phyloP scores from a whole-genome alignment of 176 grass and related monocot species.

The Lolium multiflorum region DNA sequence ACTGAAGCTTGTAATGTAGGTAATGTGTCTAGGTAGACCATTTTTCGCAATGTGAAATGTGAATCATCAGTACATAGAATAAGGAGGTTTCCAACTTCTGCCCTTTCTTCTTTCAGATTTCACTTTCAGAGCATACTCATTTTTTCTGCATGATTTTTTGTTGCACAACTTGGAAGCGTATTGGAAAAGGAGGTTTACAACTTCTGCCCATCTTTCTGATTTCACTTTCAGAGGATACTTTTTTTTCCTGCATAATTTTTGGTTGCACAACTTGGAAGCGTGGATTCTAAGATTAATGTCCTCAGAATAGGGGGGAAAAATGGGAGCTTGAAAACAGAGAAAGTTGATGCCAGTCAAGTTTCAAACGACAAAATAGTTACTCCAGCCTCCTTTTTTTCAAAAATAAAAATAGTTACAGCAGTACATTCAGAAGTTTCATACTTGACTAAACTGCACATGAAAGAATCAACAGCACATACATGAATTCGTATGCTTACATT shows the following conservation, averaged over 20 bases:
- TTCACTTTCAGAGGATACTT: too few species aligned
- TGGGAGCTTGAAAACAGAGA: not conserved
- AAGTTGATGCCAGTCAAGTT: not conserved
- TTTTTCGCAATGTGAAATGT: constrained; percentile 25
- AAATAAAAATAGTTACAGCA: not conserved
- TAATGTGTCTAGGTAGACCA: not conserved
- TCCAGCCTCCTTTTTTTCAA: not conserved
- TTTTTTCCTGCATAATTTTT: not conserved
- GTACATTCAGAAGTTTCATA: not conserved
- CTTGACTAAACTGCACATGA: constrained; percentile 4
- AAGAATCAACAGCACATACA: not conserved
- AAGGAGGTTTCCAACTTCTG: not conserved
- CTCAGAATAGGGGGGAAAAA: not conserved
- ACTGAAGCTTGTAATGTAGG: not conserved
- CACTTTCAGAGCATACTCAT: not conserved
- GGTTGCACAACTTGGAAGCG: not conserved
- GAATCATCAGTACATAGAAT: not conserved
- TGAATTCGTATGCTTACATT: constrained; percentile 22
- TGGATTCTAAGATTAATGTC: not conserved
- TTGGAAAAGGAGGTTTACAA: too few species aligned
- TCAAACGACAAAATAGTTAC: not conserved
- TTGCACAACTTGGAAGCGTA: not conserved
- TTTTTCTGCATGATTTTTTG: not conserved
- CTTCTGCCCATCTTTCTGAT: too few species aligned
- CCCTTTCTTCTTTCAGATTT: not conserved